These are phyloP conservation scores for Phlebiopsis gigantea DNA, from an alignment of 768 basidiomycete genomes.

Conservation along the genomic window DNA sequence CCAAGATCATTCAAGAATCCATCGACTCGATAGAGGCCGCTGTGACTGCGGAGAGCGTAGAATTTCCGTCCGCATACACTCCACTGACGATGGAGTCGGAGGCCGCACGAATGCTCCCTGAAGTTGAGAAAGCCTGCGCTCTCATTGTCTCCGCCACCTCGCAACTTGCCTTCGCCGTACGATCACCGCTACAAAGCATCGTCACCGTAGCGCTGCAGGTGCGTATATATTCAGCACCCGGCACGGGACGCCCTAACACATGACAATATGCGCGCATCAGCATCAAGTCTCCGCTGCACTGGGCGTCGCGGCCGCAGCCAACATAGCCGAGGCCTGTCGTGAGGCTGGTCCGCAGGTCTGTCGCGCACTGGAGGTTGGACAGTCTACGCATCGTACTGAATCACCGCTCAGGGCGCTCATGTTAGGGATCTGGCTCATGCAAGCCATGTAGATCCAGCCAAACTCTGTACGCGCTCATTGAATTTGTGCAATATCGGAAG, in stretches of 20 bases:
- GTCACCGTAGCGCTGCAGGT: neutral
- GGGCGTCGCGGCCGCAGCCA: neutral
- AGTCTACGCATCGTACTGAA: neutral
- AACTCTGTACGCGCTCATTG: constrained; percentile 22
- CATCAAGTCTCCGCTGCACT: neutral
- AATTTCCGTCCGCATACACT: constrained; percentile 2
- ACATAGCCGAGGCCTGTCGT: constrained; percentile 4
- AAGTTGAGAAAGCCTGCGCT: neutral
- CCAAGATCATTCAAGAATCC: constrained; percentile 5
- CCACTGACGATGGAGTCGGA: constrained; percentile 6
- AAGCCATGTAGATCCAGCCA: constrained; percentile 19
- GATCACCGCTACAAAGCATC: constrained; percentile 23
- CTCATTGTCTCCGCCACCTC: constrained; percentile 27
- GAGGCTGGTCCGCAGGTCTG: constrained; percentile 9
- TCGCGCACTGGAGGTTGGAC: neutral
- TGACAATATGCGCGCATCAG: neutral
- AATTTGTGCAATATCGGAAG: constrained; percentile 25
- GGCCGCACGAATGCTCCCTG: constrained; percentile 8
- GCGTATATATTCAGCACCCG: neutral
- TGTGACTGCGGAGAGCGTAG: neutral
- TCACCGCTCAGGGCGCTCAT: constrained; percentile 22
- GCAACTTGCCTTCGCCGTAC: constrained; percentile 28
- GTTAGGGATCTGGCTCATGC: constrained; percentile 25
- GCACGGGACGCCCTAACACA: neutral
- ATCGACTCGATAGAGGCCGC: constrained; percentile 1